A percentile compares a stretch with the other conserved stretches of the same genome.
phyloP scores from a whole-genome alignment of 208 protist species.

The Leishmania amazonensis region DNA sequence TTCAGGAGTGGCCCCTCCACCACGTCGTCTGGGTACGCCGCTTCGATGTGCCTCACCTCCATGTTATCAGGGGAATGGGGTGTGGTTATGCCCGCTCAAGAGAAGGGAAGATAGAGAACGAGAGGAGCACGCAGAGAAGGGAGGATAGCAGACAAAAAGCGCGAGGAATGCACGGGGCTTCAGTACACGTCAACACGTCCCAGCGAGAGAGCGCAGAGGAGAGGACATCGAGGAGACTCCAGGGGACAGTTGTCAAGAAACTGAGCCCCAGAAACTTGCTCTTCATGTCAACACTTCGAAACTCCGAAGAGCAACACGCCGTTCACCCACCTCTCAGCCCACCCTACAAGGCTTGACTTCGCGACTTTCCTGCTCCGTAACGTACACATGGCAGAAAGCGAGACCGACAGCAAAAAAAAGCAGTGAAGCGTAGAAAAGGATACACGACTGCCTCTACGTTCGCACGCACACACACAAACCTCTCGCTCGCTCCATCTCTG shows the following conservation, averaged over 20 bases:
- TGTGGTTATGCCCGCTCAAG: not conserved
- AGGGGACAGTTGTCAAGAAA: not conserved
- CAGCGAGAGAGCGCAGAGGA: not conserved
- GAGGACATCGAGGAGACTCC: not conserved
- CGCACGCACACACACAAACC: not conserved
- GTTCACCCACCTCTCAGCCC: not conserved
- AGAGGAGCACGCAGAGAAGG: not conserved
- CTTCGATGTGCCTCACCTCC: not conserved
- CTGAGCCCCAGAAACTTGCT: not conserved
- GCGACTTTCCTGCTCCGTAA: not conserved
- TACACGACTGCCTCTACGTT: not conserved
- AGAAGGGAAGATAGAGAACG: not conserved
- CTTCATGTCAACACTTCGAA: not conserved
- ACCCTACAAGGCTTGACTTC: not conserved
- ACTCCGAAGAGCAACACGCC: not conserved
- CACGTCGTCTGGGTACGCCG: not conserved
- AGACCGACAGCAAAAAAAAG: not conserved
- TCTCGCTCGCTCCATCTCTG: not conserved
- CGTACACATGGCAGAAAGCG: not conserved
- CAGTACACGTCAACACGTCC: not conserved
- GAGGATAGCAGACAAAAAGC: not conserved
- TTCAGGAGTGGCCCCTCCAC: too few relatives aligned
- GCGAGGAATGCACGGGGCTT: not conserved
- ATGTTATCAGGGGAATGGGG: not conserved
- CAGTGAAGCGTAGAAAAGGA: not conserved